phyloP scores from a whole-genome alignment of 352 stramenopile genomes.

The Sclerospora graminicola region DNA sequence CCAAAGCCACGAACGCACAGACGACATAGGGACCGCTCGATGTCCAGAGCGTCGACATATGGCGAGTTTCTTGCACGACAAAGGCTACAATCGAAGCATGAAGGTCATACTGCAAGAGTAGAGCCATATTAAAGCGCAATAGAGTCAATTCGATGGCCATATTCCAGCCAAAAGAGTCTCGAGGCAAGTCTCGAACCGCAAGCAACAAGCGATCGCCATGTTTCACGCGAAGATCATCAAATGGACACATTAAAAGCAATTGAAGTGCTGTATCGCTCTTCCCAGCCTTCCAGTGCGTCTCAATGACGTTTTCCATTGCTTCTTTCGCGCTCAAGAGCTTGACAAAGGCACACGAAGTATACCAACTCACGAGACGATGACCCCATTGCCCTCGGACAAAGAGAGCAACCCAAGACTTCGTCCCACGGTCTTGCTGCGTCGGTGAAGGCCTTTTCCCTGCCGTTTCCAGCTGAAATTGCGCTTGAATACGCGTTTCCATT shows the following conservation, averaged over 20 bases:
- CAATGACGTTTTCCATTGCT: conserved; percentile 28
- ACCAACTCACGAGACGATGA: conserved; percentile 37
- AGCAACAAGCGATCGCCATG: conserved; percentile 24
- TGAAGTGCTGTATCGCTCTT: conserved; percentile 27
- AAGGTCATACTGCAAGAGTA: conserved; percentile 31
- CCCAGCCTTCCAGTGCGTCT: conserved; percentile 22
- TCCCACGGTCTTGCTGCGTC: not conserved
- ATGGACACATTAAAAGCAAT: conserved; percentile 52
- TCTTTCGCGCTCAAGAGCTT: conserved; percentile 18
- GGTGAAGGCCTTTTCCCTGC: not conserved
- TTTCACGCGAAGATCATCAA: conserved; percentile 31
- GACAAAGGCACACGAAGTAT: conserved; percentile 33
- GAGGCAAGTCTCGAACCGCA: conserved; percentile 5
- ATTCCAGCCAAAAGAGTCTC: conserved; percentile 9
- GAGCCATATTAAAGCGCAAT: conserved; percentile 44
- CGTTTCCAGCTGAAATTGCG: conserved; percentile 22
- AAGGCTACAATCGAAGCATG: conserved; percentile 32
- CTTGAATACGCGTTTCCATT: conserved; percentile 21
- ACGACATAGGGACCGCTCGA: conserved; percentile 53
- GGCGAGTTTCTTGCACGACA: conserved; percentile 11
- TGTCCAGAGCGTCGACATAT: conserved; percentile 30
- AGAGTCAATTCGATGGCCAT: conserved; percentile 39
- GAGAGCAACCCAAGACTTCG: conserved; percentile 31
- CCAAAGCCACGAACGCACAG: conserved; percentile 41
- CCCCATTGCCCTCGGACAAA: conserved; percentile 41